These are phyloP conservation scores for Luzula sylvatica DNA, from an alignment of 176 grass and related monocot species.

Conservation along the genomic window DNA sequence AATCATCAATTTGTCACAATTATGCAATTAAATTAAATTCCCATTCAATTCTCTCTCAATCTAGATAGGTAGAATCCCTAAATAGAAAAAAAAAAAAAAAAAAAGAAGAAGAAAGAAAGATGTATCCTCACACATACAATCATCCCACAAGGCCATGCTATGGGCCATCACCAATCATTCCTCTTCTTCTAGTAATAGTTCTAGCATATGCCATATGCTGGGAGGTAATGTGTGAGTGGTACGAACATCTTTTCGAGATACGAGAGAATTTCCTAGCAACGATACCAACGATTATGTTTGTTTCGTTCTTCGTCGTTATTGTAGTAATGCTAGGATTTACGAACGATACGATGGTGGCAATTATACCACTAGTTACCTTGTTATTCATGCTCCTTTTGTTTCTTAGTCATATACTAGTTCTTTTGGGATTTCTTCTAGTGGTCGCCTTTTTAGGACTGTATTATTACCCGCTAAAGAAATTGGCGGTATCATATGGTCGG, in stretches of 20 bases:
- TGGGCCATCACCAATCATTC: constrained; percentile 16
- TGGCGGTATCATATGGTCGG: not conserved
- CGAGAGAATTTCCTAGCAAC: constrained; percentile 25
- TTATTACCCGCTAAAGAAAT: constrained; percentile 28
- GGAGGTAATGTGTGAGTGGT: constrained; percentile 34
- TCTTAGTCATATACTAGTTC: constrained; percentile 29
- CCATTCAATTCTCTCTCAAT: not conserved
- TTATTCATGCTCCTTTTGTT: constrained; percentile 39
- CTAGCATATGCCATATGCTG: constrained; percentile 49
- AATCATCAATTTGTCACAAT: not conserved
- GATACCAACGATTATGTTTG: constrained; percentile 24
- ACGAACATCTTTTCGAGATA: constrained; percentile 24
- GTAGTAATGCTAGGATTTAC: constrained; percentile 21
- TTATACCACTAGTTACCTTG: constrained; percentile 36
- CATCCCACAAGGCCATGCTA: not conserved
- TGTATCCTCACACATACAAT: constrained; percentile 1
- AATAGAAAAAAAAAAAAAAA: not conserved
- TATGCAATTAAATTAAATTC: not conserved
- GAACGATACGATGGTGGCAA: constrained; percentile 30
- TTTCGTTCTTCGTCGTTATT: constrained; percentile 14
- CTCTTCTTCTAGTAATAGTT: constrained; percentile 38
- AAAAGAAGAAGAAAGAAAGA: constrained; percentile 6
- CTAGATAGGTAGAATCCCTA: not conserved
- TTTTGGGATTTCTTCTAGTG: constrained; percentile 31
- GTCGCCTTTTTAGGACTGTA: constrained; percentile 40